phyloP scores from a whole-genome alignment of 306 rosid species.

The Datisca glomerata region DNA sequence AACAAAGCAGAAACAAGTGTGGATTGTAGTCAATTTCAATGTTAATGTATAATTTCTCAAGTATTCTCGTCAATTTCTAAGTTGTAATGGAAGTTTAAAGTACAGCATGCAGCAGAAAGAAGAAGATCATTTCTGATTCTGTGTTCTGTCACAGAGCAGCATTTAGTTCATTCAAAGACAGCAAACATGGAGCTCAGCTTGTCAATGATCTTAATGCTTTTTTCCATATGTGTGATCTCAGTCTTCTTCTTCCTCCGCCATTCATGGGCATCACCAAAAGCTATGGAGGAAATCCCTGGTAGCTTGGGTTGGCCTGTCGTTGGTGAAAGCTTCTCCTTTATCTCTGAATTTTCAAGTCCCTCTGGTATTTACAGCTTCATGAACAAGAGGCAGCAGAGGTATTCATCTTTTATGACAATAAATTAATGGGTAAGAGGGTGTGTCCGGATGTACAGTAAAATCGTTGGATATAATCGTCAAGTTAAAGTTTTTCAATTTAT shows the following conservation, averaged over 20 bases:
- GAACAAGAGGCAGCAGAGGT: conserved; percentile 70
- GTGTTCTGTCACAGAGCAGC: no score
- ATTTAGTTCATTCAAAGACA: no score
- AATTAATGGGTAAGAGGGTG: background rate
- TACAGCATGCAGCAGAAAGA: no score
- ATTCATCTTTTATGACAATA: background rate
- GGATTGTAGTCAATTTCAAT: no score
- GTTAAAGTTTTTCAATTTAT: no score
- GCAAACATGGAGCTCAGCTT: conserved; percentile 37
- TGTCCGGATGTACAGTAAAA: background rate
- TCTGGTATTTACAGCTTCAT: conserved; percentile 77
- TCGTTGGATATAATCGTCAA: no score
- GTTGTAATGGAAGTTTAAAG: no score
- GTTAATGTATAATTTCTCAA: no score
- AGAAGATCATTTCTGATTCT: no score
- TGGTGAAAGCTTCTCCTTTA: conserved; percentile 64
- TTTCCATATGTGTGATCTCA: conserved; percentile 22
- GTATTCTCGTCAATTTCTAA: no score
- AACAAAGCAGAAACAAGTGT: no score
- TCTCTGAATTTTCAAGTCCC: conserved; percentile 64
- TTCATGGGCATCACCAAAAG: conserved; percentile 44
- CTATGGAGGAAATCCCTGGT: conserved; percentile 65
- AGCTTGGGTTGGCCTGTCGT: conserved; percentile 78
- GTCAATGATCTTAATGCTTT: conserved; percentile 15
- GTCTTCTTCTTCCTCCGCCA: conserved; percentile 20